Evolutionary conservation across 495 filamentous ascomycete species (phyloP).

Genomic region (Glutinoglossum americanum): DNA sequence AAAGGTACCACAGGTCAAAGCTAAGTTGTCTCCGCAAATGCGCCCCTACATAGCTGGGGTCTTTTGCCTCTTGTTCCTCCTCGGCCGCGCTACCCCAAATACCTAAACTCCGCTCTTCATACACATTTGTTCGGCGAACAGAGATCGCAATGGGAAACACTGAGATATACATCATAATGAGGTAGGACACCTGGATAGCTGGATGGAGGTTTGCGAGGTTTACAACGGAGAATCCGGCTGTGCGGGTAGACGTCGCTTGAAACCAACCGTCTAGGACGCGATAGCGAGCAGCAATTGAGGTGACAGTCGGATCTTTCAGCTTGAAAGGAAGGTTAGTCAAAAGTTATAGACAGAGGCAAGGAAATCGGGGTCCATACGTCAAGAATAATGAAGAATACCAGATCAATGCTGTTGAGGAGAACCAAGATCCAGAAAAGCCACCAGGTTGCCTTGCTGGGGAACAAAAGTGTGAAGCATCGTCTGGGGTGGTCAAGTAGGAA

Average conservation of each 20-base stretch:
- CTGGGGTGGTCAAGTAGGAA: conserved; percentile 89
- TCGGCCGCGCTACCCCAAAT: conserved; percentile 36
- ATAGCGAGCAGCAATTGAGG: conserved; percentile 38
- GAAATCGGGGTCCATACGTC: conserved; percentile 36
- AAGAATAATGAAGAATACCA: conserved; percentile 75
- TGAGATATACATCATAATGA: conserved; percentile 99
- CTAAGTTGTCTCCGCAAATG: conserved; percentile 79
- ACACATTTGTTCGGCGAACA: conserved; percentile 82
- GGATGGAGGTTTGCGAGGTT: conserved; percentile 62
- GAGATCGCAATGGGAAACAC: conserved; percentile 91
- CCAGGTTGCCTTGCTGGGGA: conserved; percentile 81
- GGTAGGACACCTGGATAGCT: conserved; percentile 79
- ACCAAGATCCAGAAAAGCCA: conserved; percentile 82
- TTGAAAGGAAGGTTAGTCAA: conserved; percentile 15
- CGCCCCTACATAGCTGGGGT: conserved; percentile 62
- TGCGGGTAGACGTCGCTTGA: conserved; percentile 69
- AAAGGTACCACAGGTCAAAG: conserved; percentile 91
- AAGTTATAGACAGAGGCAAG: conserved; percentile 5
- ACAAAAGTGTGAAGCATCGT: conserved; percentile 83
- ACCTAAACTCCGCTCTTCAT: conserved; percentile 83
- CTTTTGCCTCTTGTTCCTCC: conserved; percentile 25
- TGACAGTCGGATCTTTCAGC: conserved; percentile 45
- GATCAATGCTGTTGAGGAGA: conserved; percentile 56
- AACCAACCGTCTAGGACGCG: conserved; percentile 69
- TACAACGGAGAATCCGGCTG: conserved; percentile 68